Conservation (phyloP, 2,329 filamentous ascomycete genomes). For the Stachybotrys echinatus region DNA sequence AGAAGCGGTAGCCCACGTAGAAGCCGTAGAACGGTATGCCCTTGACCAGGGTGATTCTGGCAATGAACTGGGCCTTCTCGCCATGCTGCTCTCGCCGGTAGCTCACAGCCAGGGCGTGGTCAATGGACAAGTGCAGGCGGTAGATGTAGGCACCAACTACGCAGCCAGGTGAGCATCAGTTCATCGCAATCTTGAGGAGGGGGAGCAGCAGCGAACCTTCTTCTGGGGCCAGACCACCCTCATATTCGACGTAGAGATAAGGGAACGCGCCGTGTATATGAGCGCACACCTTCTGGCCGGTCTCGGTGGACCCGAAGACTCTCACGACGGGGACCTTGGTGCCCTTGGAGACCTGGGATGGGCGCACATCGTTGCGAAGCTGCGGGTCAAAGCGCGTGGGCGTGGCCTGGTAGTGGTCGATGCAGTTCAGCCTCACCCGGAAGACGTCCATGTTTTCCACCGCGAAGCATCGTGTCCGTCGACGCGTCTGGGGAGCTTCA, state of each 20-base stretch:
- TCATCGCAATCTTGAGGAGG: neutral
- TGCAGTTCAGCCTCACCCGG: slow-evolving; percentile 86
- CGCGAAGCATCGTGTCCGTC: neutral
- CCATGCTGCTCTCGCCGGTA: slow-evolving; percentile 72
- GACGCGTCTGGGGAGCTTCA: neutral
- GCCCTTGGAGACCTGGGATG: slow-evolving; percentile 53
- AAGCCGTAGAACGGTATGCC: slow-evolving; percentile 95
- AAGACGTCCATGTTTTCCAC: slow-evolving; percentile 56
- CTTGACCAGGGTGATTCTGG: slow-evolving; percentile 86
- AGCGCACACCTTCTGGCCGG: slow-evolving; percentile 91
- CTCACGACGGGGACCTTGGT: slow-evolving; percentile 81
- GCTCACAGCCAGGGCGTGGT: slow-evolving; percentile 81
- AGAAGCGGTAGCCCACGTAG: slow-evolving; percentile 84
- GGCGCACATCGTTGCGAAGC: slow-evolving; percentile 60
- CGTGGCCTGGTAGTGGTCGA: slow-evolving; percentile 85
- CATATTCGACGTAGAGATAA: slow-evolving; percentile 89
- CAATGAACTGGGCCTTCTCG: slow-evolving; percentile 68
- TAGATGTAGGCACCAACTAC: slow-evolving; percentile 71
- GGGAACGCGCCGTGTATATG: slow-evolving; percentile 95
- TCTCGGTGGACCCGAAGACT: slow-evolving; percentile 88
- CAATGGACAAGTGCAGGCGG: slow-evolving; percentile 77
- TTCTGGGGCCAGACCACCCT: slow-evolving; percentile 59
- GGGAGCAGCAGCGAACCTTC: slow-evolving; percentile 49
- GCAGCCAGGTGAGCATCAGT: slow-evolving; percentile 7
- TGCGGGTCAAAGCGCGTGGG: slow-evolving; percentile 78